These are phyloP conservation scores for Candida ponderosae DNA, from an alignment of 805 yeast genomes.

Conservation along the genomic window DNA sequence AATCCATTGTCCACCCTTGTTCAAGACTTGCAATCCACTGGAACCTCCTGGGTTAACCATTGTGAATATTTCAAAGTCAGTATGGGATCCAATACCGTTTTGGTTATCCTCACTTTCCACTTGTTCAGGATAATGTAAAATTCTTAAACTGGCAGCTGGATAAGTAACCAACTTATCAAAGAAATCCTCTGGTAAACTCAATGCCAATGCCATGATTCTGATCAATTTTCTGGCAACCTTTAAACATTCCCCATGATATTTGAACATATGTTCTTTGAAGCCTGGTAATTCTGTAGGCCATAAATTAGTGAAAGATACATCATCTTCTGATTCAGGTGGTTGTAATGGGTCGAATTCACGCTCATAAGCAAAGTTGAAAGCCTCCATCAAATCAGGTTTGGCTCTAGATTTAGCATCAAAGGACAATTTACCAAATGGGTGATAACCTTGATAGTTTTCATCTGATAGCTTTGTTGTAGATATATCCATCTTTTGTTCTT, in stretches of 20 bases:
- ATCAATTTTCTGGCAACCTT: constrained; percentile 18
- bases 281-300: constrained; percentile 21
- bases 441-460: constrained; percentile 17
- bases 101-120: constrained; percentile 19
- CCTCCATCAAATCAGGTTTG: constrained; percentile 24
- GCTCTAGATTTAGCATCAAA: constrained; percentile 9
- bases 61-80: constrained; percentile 29
- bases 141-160: constrained; percentile 22
- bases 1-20: constrained; percentile 23
- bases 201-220: constrained; percentile 21
- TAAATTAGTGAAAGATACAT: constrained; percentile 18
- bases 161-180: constrained; percentile 17
- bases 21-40: constrained; percentile 31
- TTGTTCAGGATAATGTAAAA: constrained; percentile 27
- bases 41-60: constrained; percentile 26
- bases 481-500: constrained; percentile 20
- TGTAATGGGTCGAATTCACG: constrained; percentile 10
- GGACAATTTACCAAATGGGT: constrained; percentile 12
- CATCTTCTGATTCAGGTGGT: constrained; percentile 14
- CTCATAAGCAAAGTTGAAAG: constrained; percentile 24
- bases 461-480: constrained; percentile 17
- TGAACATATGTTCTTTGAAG: constrained; percentile 14
- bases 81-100: constrained; percentile 32
- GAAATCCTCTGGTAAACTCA: constrained; percentile 21
- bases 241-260: constrained; percentile 16